phyloP scores from a whole-genome alignment of 345 rosid species.

The Conringia planisiliqua region DNA sequence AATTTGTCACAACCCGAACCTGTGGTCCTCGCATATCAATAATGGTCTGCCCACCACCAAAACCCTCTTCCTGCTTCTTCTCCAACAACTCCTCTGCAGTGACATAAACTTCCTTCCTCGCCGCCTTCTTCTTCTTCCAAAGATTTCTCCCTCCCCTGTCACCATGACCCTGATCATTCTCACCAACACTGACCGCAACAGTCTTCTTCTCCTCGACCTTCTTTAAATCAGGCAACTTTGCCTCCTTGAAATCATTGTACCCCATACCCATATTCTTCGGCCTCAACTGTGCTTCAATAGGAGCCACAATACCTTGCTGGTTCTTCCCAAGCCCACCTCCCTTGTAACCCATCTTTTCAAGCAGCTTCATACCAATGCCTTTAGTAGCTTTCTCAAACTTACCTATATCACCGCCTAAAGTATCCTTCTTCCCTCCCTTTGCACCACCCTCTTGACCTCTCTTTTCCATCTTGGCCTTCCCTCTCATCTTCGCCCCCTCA shows the following conservation, averaged over 20 bases:
- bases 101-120: conserved; percentile 46
- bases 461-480: conserved; percentile 55
- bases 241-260: conserved; percentile 78
- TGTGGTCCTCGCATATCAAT: conserved; percentile 96
- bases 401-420: conserved; percentile 49
- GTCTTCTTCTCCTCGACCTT: conserved; percentile 60
- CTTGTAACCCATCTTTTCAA: conserved; percentile 90
- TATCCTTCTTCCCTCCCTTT: conserved; percentile 50
- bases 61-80: conserved; percentile 71
- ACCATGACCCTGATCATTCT: conserved; percentile 28
- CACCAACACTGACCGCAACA: conserved; percentile 13
- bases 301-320: conserved; percentile 79
- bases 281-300: conserved; percentile 82
- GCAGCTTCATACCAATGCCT: conserved; percentile 76
- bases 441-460: conserved; percentile 42
- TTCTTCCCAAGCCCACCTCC: conserved; percentile 91
- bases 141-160: conserved; percentile 48
- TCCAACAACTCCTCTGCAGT: conserved; percentile 76
- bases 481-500: conserved; percentile 72
- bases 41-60: conserved; percentile 79
- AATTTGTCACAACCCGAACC: conserved; percentile 72
- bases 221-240: conserved; percentile 44
- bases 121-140: conserved; percentile 63
- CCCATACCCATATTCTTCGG: conserved; percentile 97
- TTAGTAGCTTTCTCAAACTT: conserved; percentile 71